Conservation (phyloP, 768 basidiomycete genomes). For the Serendipita sp. region DNA sequence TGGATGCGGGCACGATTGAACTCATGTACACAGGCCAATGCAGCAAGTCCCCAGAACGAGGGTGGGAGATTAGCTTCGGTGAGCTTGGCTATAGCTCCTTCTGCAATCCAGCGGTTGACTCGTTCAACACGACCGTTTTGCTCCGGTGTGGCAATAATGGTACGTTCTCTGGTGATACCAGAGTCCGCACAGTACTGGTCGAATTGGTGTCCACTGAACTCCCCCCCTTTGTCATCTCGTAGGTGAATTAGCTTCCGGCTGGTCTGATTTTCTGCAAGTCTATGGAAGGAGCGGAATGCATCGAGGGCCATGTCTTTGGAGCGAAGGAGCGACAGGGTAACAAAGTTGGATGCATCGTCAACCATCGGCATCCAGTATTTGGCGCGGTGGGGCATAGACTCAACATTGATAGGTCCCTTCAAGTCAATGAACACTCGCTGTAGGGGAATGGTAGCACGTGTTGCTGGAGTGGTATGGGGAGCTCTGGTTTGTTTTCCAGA, state of each 20-base stretch:
- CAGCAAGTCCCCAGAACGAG: constrained; percentile 13
- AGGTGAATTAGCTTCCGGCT: background rate
- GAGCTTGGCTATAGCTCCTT: constrained; percentile 9
- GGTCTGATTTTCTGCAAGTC: constrained; percentile 1
- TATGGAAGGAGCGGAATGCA: background rate
- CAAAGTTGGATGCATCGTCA: background rate
- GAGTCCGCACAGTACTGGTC: background rate
- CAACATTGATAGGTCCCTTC: constrained; percentile 15
- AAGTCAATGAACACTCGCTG: constrained; percentile 19
- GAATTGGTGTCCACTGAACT: background rate
- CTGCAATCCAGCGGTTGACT: constrained; percentile 3
- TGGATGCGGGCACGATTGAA: constrained; percentile 11
- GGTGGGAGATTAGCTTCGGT: constrained; percentile 12
- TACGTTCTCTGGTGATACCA: background rate
- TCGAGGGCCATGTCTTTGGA: background rate
- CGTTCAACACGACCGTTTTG: constrained; percentile 4
- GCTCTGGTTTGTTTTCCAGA: constrained; percentile 23
- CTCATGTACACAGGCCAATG: constrained; percentile 7
- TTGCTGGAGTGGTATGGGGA: constrained; percentile 11
- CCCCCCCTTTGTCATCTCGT: background rate
- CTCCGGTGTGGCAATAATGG: background rate
- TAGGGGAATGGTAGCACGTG: constrained; percentile 9
- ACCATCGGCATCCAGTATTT: constrained; percentile 1
- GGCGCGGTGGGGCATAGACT: background rate
- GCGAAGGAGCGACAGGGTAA: background rate